Conservation (phyloP, 139 green algal species). For the Pycnococcus provasolii region DNA sequence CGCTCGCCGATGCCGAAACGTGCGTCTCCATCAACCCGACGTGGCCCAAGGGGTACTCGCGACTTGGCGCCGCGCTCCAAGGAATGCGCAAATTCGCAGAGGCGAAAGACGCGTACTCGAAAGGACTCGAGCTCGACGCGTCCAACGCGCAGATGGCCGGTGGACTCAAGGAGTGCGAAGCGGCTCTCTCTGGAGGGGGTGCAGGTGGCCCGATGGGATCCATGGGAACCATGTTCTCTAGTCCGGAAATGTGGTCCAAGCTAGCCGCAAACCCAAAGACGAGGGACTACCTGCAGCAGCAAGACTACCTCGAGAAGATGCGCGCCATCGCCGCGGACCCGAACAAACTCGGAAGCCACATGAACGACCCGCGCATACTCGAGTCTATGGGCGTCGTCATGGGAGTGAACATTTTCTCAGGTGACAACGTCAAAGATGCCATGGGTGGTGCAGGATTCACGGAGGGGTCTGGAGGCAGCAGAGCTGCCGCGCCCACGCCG, state of each 20-base stretch:
- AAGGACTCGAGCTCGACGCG: slow-evolving; percentile 69
- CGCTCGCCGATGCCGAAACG: slow-evolving; percentile 70
- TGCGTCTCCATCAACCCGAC: slow-evolving; percentile 72
- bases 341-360: slow-evolving; percentile 42
- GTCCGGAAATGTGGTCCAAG: slow-evolving; percentile 49
- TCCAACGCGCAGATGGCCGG: slow-evolving; percentile 42
- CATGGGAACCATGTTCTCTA: slow-evolving; percentile 29
- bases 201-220: slow-evolving; percentile 14
- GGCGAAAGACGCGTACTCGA: slow-evolving; percentile 64
- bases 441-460: slow-evolving; percentile 14
- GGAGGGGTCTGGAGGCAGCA: slow-evolving; percentile 27
- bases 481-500: slow-evolving; percentile 6
- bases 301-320: slow-evolving; percentile 84
- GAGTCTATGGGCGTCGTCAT: slow-evolving; percentile 33
- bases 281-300: slow-evolving; percentile 57
- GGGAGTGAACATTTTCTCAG: slow-evolving; percentile 34
- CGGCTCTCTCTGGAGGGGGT: slow-evolving; percentile 5
- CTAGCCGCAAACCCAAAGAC: slow-evolving; percentile 76
- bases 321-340: slow-evolving; percentile 59
- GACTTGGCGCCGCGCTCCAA: slow-evolving; percentile 68
- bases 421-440: slow-evolving; percentile 1
- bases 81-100: slow-evolving; percentile 58
- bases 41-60: slow-evolving; percentile 88
- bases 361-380: slow-evolving; percentile 41
- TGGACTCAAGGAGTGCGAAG: background rate